Conservation (phyloP, 306 rosid species). For the Fagus crenata region DNA sequence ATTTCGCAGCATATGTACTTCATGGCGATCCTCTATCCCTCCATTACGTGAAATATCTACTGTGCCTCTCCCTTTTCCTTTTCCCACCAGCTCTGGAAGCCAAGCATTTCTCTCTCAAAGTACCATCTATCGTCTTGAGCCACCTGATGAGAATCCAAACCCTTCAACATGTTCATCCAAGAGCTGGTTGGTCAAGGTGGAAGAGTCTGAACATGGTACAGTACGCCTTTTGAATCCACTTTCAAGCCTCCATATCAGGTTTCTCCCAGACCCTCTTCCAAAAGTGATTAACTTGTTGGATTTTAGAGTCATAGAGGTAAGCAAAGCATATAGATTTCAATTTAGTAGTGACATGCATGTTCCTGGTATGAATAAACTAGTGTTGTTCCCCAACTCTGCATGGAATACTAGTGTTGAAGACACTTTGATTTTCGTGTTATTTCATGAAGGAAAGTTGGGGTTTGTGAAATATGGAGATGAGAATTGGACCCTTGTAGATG, state of each 20-base stretch:
- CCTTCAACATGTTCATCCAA: not conserved
- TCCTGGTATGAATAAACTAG: not conserved
- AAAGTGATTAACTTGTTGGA: slow-evolving; percentile 21
- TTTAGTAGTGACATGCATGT: not conserved
- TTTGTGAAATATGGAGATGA: slow-evolving; percentile 18
- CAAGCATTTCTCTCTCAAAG: not conserved
- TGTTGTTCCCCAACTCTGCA: slow-evolving; percentile 10
- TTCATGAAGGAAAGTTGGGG: not conserved
- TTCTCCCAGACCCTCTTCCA: not conserved
- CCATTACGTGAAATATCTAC: not conserved
- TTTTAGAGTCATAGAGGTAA: slow-evolving; percentile 24
- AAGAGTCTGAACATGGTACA: not conserved
- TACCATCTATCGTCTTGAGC: slow-evolving; percentile 23
- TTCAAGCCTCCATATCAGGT: not conserved
- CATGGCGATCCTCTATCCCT: slow-evolving; percentile 23
- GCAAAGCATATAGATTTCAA: not conserved
- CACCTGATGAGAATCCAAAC: not conserved
- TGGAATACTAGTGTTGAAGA: not conserved
- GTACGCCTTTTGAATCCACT: slow-evolving; percentile 28
- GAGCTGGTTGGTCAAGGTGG: slow-evolving; percentile 31
- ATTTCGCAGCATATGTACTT: slow-evolving; percentile 26
- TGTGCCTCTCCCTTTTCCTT: not conserved
- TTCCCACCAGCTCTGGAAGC: not conserved
- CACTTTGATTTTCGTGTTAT: not conserved
- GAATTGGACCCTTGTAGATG: slow-evolving; percentile 18